Percentiles rank a stretch among this genome's conserved stretches.
Conservation (phyloP, 352 stramenopile species). For the Poterioochromonas sp. region DNA sequence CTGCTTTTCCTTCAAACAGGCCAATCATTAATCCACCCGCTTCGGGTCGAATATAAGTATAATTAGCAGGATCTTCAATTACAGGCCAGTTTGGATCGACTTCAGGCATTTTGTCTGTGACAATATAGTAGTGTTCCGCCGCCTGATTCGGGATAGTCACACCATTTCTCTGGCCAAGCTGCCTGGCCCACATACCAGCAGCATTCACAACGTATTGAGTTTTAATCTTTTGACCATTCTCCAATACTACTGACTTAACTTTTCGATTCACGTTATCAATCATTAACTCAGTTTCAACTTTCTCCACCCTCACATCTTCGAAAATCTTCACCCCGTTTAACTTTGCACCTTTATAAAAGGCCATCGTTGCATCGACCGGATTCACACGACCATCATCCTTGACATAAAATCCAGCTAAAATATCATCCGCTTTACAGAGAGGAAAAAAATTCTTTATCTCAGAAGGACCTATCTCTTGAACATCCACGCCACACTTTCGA, state of each 20-base stretch:
- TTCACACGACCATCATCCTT: slow-evolving; percentile 52
- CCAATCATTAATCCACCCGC: slow-evolving; percentile 55
- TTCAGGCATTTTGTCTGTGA: slow-evolving; percentile 55
- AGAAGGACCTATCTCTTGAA: slow-evolving; percentile 49
- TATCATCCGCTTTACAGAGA: slow-evolving; percentile 47
- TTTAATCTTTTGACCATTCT: slow-evolving; percentile 41
- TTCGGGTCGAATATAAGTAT: slow-evolving; percentile 57
- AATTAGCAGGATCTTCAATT: slow-evolving; percentile 54
- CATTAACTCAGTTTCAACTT: slow-evolving; percentile 21
- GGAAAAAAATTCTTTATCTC: slow-evolving; percentile 51
- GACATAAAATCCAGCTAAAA: slow-evolving; percentile 56
- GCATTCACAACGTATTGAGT: slow-evolving; percentile 55
- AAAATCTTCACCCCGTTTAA: slow-evolving; percentile 48
- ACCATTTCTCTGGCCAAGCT: slow-evolving; percentile 48
- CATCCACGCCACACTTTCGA: slow-evolving; percentile 51
- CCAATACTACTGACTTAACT: slow-evolving; percentile 29
- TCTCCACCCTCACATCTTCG: slow-evolving; percentile 40
- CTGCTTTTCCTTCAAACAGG: slow-evolving; percentile 53
- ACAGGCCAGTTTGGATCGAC: slow-evolving; percentile 55
- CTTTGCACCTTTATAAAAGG: slow-evolving; percentile 48
- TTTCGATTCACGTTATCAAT: not conserved
- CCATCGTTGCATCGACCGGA: slow-evolving; percentile 55
- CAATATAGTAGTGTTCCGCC: slow-evolving; percentile 60
- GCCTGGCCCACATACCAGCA: slow-evolving; percentile 58
- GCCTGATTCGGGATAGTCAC: slow-evolving; percentile 50